Evolutionary conservation across 108 stramenopile species (phyloP).

Genomic region (Chaetoceros muelleri): DNA sequence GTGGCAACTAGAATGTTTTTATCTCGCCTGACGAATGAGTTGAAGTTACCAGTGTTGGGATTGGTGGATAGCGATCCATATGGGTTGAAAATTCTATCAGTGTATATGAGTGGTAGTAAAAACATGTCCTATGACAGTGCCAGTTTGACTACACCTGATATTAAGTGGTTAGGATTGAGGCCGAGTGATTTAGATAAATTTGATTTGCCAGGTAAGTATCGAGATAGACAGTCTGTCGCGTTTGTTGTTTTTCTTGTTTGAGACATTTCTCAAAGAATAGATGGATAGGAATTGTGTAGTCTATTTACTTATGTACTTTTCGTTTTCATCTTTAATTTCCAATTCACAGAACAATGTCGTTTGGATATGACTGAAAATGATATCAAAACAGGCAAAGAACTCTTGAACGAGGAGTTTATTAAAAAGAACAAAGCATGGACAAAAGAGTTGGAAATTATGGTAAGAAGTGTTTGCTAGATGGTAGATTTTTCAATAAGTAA

Average conservation of each 20-base stretch:
- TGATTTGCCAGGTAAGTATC: constrained; percentile 44
- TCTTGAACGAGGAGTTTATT: constrained; percentile 94
- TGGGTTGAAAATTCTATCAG: constrained; percentile 94
- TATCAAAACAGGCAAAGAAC: constrained; percentile 92
- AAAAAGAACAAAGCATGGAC: constrained; percentile 92
- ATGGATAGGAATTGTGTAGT: background rate
- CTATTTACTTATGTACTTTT: background rate
- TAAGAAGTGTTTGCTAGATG: constrained; percentile 27
- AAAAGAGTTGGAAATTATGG: constrained; percentile 92
- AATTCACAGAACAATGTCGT: constrained; percentile 87
- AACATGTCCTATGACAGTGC: constrained; percentile 95
- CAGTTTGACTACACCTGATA: constrained; percentile 92
- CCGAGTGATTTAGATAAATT: constrained; percentile 88
- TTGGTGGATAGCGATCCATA: constrained; percentile 97
- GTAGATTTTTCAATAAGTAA: too few species aligned
- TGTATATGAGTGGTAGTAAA: constrained; percentile 90
- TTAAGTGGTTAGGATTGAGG: constrained; percentile 93
- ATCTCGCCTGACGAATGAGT: constrained; percentile 59
- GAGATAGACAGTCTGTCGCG: too few species aligned
- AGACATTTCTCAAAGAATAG: too few species aligned
- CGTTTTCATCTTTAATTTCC: constrained; percentile 20
- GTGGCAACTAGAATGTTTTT: constrained; percentile 87
- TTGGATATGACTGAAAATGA: constrained; percentile 94
- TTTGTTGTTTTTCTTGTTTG: too few species aligned
- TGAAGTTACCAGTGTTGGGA: constrained; percentile 92